Conservation (phyloP, 352 stramenopile genomes). For the Peronospora belbahrii region DNA sequence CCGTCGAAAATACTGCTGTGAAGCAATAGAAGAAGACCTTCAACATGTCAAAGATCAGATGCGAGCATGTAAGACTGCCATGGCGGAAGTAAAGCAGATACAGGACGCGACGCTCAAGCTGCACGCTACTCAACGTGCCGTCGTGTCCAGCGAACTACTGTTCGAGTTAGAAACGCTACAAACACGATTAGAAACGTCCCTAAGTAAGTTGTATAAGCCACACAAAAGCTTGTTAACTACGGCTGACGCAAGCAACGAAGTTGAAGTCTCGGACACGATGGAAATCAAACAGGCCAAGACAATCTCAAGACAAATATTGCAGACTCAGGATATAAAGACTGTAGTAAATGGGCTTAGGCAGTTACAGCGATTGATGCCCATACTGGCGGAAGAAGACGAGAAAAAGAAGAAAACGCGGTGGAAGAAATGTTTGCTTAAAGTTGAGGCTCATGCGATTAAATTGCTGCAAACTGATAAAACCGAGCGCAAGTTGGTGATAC, state of each 20-base stretch:
- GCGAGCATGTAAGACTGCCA: constrained; percentile 15
- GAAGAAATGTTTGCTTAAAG: constrained; percentile 19
- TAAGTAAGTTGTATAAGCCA: constrained; percentile 5
- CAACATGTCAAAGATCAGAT: constrained; percentile 10
- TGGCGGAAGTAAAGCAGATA: constrained; percentile 29
- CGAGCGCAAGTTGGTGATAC: not conserved
- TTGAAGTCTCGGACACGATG: not conserved
- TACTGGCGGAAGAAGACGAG: constrained; percentile 5
- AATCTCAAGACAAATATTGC: constrained; percentile 9
- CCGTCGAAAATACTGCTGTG: constrained; percentile 29
- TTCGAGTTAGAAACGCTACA: constrained; percentile 29
- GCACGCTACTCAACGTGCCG: constrained; percentile 10
- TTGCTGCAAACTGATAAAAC: constrained; percentile 1
- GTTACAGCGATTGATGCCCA: constrained; percentile 16
- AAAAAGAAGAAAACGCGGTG: constrained; percentile 21
- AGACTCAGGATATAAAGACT: constrained; percentile 6
- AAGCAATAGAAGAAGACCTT: constrained; percentile 26
- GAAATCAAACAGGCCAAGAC: constrained; percentile 10
- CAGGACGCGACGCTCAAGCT: constrained; percentile 28
- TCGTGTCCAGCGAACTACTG: constrained; percentile 25
- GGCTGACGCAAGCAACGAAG: too few species aligned
- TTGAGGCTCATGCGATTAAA: constrained; percentile 6
- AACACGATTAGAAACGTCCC: constrained; percentile 10
- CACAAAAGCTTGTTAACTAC: too few species aligned
- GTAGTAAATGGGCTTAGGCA: constrained; percentile 3